phyloP scores from a whole-genome alignment of 2,329 filamentous ascomycete genomes.

The Torrubiellomyces zombiae region DNA sequence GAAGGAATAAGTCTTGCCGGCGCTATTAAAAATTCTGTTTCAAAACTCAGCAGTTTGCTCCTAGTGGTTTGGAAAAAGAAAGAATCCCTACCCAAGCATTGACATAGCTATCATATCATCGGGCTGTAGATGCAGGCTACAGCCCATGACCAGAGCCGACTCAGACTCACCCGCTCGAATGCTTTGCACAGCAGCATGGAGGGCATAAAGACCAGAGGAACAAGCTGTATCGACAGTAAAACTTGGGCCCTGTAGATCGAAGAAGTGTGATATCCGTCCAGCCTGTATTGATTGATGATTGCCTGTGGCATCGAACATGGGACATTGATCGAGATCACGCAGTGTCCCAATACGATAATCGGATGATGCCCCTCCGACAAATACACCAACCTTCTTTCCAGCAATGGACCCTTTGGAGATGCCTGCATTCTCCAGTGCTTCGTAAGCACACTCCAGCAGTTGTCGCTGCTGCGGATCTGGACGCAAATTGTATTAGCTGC shows the following conservation, averaged over 20 bases:
- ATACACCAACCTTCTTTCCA: slow-evolving; percentile 31
- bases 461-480: slow-evolving; percentile 34
- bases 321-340: slow-evolving; percentile 27
- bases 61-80: not conserved
- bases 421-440: slow-evolving; percentile 35
- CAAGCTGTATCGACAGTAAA: slow-evolving; percentile 36
- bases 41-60: not conserved
- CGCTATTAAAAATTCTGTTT: slow-evolving; percentile 24
- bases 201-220: slow-evolving; percentile 30
- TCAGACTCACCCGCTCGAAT: slow-evolving; percentile 27
- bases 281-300: slow-evolving; percentile 33
- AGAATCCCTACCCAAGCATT: slow-evolving; percentile 10
- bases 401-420: slow-evolving; percentile 28
- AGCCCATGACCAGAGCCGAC: slow-evolving; percentile 29
- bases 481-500: not conserved
- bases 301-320: slow-evolving; percentile 35
- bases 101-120: slow-evolving; percentile 19
- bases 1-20: slow-evolving; percentile 30
- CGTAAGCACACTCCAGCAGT: slow-evolving; percentile 34
- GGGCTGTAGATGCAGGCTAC: slow-evolving; percentile 29
- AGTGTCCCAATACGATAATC: slow-evolving; percentile 25
- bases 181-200: slow-evolving; percentile 33
- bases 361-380: slow-evolving; percentile 18
- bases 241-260: slow-evolving; percentile 35
- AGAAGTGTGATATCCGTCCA: slow-evolving; percentile 37